Percentiles rank a stretch among this genome's conserved stretches.
Evolutionary conservation across 2,329 filamentous ascomycete species (phyloP).

Genomic region (Myriosclerotinia curreyana): DNA sequence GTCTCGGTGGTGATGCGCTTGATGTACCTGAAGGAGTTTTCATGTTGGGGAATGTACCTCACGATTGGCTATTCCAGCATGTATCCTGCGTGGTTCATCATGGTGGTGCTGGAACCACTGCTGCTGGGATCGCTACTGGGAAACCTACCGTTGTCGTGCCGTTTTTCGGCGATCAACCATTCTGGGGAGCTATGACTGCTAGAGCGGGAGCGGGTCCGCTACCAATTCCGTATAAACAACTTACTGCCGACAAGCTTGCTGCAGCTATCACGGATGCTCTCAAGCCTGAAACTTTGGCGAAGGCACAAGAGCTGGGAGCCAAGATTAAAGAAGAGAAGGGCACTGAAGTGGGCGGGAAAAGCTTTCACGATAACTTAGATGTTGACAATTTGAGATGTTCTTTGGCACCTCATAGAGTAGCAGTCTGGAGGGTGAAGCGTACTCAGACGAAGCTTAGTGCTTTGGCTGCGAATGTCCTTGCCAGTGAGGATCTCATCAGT

Average conservation of each 20-base stretch:
- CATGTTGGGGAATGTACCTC: slow-evolving; percentile 81
- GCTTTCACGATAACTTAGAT: slow-evolving; percentile 69
- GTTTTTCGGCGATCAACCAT: slow-evolving; percentile 83
- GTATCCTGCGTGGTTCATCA: slow-evolving; percentile 84
- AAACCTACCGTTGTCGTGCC: slow-evolving; percentile 80
- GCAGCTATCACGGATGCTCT: slow-evolving; percentile 61
- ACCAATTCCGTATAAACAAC: slow-evolving; percentile 65
- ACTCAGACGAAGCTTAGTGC: slow-evolving; percentile 67
- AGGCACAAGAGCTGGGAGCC: slow-evolving; percentile 50
- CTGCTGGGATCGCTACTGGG: slow-evolving; percentile 77
- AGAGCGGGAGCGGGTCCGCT: slow-evolving; percentile 68
- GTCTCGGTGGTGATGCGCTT: slow-evolving; percentile 68
- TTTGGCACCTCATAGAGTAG: slow-evolving; percentile 63
- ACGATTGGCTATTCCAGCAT: slow-evolving; percentile 83
- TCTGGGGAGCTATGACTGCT: slow-evolving; percentile 76
- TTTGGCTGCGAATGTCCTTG: slow-evolving; percentile 67
- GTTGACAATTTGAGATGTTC: slow-evolving; percentile 66
- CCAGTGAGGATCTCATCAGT: slow-evolving; percentile 60
- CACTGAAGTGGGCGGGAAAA: slow-evolving; percentile 59
- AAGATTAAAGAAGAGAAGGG: slow-evolving; percentile 66
- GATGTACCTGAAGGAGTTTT: slow-evolving; percentile 72
- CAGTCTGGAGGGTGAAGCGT: slow-evolving; percentile 71
- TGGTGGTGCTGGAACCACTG: slow-evolving; percentile 83
- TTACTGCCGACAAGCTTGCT: slow-evolving; percentile 65
- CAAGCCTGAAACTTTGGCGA: slow-evolving; percentile 55